phyloP scores from a whole-genome alignment of 2,329 filamentous ascomycete species.

The Phialemoniopsis sp. region DNA sequence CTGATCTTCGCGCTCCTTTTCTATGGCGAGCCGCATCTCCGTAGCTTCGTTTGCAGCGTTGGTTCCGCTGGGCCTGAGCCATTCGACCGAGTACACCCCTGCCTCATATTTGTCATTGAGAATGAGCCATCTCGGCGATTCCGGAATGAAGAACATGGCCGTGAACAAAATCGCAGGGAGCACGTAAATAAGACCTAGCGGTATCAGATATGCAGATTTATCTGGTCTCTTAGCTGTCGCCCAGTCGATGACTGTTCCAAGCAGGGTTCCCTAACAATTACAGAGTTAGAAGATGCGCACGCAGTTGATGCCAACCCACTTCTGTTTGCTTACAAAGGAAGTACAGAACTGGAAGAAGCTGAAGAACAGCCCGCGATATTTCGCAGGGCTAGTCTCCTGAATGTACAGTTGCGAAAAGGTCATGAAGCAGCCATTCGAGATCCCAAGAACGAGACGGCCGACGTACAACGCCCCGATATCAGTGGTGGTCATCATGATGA shows the following conservation, averaged over 20 bases:
- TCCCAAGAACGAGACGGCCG: constrained; percentile 44
- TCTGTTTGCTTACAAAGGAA: constrained; percentile 31
- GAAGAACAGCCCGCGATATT: constrained; percentile 23
- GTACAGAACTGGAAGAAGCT: constrained; percentile 8
- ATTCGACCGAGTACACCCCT: constrained; percentile 26
- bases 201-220: constrained; percentile 20
- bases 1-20: constrained; percentile 24
- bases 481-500: constrained; percentile 49
- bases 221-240: constrained; percentile 1
- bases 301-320: constrained; percentile 28
- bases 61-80: constrained; percentile 25
- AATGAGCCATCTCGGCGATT: too few species aligned
- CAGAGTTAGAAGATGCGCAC: not conserved
- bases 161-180: not conserved
- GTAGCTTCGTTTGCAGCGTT: constrained; percentile 23
- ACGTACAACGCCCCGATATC: constrained; percentile 44
- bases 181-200: too few species aligned
- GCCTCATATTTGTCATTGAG: too few species aligned
- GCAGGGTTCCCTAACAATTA: constrained; percentile 34
- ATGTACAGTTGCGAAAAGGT: constrained; percentile 27
- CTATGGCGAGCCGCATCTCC: constrained; percentile 26
- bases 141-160: too few species aligned
- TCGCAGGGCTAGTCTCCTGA: constrained; percentile 14
- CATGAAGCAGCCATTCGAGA: constrained; percentile 50
- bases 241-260: constrained; percentile 33